These are phyloP conservation scores for Candida andamanensis DNA, from an alignment of 805 yeast genomes.

Conservation along the genomic window DNA sequence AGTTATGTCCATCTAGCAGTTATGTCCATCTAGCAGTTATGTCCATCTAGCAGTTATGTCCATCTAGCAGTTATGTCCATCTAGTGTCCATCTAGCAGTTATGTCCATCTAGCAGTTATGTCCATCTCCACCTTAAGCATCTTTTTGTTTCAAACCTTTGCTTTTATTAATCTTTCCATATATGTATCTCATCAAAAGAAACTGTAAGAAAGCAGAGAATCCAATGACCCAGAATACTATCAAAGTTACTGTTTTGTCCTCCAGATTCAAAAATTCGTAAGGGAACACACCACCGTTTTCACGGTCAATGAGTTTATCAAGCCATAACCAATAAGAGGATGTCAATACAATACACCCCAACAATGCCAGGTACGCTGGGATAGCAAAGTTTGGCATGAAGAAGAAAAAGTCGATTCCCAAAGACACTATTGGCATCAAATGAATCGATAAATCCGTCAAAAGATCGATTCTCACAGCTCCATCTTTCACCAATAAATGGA, in stretches of 20 bases:
- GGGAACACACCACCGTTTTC: slow-evolving; percentile 52
- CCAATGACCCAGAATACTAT: slow-evolving; percentile 47
- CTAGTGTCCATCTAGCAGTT: too few species aligned
- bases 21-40: too few species aligned
- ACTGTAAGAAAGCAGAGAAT: slow-evolving; percentile 24
- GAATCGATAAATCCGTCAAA: slow-evolving; percentile 51
- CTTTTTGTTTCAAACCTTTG: too few species aligned
- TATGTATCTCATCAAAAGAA: slow-evolving; percentile 22
- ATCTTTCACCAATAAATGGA: slow-evolving; percentile 41
- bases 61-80: too few species aligned
- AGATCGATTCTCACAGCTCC: slow-evolving; percentile 39
- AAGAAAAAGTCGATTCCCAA: slow-evolving; percentile 51
- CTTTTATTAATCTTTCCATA: slow-evolving; percentile 11
- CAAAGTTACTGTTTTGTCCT: slow-evolving; percentile 36
- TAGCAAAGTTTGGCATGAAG: slow-evolving; percentile 43
- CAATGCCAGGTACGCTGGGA: slow-evolving; percentile 33
- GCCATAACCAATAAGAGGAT: slow-evolving; percentile 47
- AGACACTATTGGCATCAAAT: slow-evolving; percentile 53
- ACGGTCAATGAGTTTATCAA: slow-evolving; percentile 44
- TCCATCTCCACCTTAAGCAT: too few species aligned
- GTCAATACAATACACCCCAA: slow-evolving; percentile 35
- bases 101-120: too few species aligned
- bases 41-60: too few species aligned
- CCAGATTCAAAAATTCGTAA: slow-evolving; percentile 61
- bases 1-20: too few species aligned